Evolutionary conservation across 2,329 filamentous ascomycete species (phyloP).

Genomic region (Teratosphaeria epicoccoides): DNA sequence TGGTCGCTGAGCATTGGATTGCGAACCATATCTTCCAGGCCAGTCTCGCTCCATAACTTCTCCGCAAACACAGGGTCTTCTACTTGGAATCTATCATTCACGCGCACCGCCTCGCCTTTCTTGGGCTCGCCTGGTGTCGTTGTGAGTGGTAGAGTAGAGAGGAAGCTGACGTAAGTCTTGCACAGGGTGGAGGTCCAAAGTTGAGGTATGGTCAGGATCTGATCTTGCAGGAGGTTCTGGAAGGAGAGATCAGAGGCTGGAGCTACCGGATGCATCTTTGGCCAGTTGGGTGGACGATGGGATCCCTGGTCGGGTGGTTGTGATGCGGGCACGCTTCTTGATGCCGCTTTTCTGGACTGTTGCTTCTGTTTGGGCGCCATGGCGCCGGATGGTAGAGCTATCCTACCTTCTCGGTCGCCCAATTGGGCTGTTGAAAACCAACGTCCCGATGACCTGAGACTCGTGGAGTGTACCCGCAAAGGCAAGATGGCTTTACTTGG

Average conservation of each 20-base stretch:
- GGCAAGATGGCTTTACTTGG: no score
- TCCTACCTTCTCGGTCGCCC: no score
- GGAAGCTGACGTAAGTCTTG: slow-evolving; percentile 63
- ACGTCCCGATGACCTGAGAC: no score
- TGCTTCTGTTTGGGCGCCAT: slow-evolving; percentile 15
- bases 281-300: slow-evolving; percentile 51
- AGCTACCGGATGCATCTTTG: slow-evolving; percentile 56
- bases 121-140: slow-evolving; percentile 73
- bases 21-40: slow-evolving; percentile 51
- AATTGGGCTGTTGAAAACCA: no score
- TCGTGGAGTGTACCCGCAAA: no score
- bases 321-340: not conserved
- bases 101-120: slow-evolving; percentile 67
- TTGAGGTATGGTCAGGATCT: slow-evolving; percentile 62
- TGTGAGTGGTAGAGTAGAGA: slow-evolving; percentile 57
- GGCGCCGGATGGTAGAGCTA: no score
- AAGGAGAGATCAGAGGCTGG: slow-evolving; percentile 55
- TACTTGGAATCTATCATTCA: slow-evolving; percentile 84
- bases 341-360: slow-evolving; percentile 3
- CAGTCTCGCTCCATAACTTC: slow-evolving; percentile 66
- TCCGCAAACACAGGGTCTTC: slow-evolving; percentile 65
- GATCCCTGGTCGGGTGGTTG: slow-evolving; percentile 27
- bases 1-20: slow-evolving; percentile 24
- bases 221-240: slow-evolving; percentile 47
- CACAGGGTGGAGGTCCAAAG: slow-evolving; percentile 69